Conservation (phyloP, 345 rosid species). For the Draba incana region DNA sequence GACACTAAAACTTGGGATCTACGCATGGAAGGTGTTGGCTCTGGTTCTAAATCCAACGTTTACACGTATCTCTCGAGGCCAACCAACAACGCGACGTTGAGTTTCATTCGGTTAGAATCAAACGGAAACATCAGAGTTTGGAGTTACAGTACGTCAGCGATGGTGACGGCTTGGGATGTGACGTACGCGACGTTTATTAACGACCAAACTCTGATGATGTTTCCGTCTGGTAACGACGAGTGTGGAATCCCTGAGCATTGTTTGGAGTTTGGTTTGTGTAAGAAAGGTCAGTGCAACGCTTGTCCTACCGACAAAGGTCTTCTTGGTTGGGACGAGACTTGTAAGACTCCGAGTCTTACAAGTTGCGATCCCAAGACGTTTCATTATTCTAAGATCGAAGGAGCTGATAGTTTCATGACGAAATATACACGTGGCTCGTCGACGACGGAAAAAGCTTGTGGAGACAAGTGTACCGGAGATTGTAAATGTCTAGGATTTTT, state of each 20-base stretch:
- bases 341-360: slow-evolving; percentile 19
- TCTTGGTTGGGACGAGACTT: slow-evolving; percentile 27
- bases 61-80: slow-evolving; percentile 25
- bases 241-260: slow-evolving; percentile 1
- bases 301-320: slow-evolving; percentile 1
- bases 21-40: background rate
- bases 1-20: slow-evolving; percentile 22
- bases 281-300: background rate
- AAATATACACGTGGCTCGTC: slow-evolving; percentile 45
- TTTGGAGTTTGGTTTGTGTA: slow-evolving; percentile 9
- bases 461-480: slow-evolving; percentile 45
- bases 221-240: slow-evolving; percentile 1
- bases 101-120: slow-evolving; percentile 40
- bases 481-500: slow-evolving; percentile 59
- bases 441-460: slow-evolving; percentile 42
- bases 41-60: slow-evolving; percentile 1
- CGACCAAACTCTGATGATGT: background rate
- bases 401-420: slow-evolving; percentile 5
- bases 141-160: background rate
- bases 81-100: slow-evolving; percentile 45
- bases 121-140: background rate
- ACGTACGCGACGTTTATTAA: background rate
- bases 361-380: slow-evolving; percentile 11
- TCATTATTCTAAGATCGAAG: slow-evolving; percentile 15
- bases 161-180: background rate